Base-by-base conservation (phyloP, 108 stramenopile species). In the Pinguiococcus pyrenoidosus region DNA sequence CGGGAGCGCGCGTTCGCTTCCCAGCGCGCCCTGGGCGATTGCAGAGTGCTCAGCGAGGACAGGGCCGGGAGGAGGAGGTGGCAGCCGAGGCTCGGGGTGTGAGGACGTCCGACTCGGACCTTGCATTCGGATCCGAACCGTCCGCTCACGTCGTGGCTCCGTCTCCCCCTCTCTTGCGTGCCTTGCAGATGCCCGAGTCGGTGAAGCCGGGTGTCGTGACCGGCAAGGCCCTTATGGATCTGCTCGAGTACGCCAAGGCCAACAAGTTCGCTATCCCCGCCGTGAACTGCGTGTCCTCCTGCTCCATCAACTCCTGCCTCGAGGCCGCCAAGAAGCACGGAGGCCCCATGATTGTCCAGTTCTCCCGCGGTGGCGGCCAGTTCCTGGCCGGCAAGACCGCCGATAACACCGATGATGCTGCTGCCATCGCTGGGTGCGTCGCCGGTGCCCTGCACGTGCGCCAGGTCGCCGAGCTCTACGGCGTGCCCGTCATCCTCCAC, bases 331-430 rank as follows among this genome's bases (percentile, higher is more conserved):
- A 56, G 2, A 13, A 35, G 49, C 78, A 85, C 63, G 82, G 79
- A 61, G 82, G 81, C 32, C 88, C 88, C 47, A 82, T 87, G 44
- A 85, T 90, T 46, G 75, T 90, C 44, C 85, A 87, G 54, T 86
- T 88, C 58, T 85, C 84, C 46, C 87, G 87, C 76, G 90, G 90
- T 65, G 90, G 90, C 55, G 84, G 83, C 63, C 78, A 79, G 44
- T 92, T 83, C 76, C 81, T 84, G 50, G 84, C 83, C 41, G 89
- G 89, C 52, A 92, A 92, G 82, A 69, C 75, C 46, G 50, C 77
- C 33, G 66, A 75, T 72, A 85, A 92, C 70, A 68, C 61, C 47
- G 74, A 75, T 45, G 79, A 91, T 51, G 38, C 53, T 28, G 86
- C 89, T 26, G 82, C 85, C 51, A 83, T 88, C 56, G 85, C 87